These are phyloP conservation scores for Chalciporus chontae DNA, from an alignment of 768 basidiomycete genomes.

Conservation along the genomic window DNA sequence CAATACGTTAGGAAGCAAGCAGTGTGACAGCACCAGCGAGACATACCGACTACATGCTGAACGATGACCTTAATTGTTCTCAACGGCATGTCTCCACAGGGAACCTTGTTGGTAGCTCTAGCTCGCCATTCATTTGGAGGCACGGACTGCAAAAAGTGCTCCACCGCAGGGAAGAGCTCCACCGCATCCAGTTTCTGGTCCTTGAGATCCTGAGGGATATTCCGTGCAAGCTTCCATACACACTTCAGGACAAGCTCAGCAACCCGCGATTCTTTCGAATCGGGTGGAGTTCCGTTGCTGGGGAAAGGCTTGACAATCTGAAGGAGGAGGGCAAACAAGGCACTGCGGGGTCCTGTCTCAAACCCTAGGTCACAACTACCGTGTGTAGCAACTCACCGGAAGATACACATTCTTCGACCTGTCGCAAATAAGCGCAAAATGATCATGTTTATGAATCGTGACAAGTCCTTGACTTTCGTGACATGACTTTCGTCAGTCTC, in stretches of 20 bases:
- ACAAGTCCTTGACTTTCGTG: constrained; percentile 86
- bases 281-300: constrained; percentile 60
- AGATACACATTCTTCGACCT: constrained; percentile 84
- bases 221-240: constrained; percentile 95
- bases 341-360: constrained; percentile 14
- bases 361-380: background rate
- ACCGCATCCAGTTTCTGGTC: constrained; percentile 80
- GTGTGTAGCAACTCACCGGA: constrained; percentile 54
- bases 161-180: constrained; percentile 87
- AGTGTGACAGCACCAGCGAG: background rate
- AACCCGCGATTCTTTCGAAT: constrained; percentile 82
- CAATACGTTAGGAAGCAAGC: constrained; percentile 14
- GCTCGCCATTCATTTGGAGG: constrained; percentile 96
- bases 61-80: constrained; percentile 98
- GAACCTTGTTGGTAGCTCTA: constrained; percentile 84
- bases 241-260: constrained; percentile 94
- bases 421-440: constrained; percentile 91
- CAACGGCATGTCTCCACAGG: constrained; percentile 96
- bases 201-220: constrained; percentile 87
- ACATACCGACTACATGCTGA: constrained; percentile 93
- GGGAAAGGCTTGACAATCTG: constrained; percentile 86
- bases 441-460: constrained; percentile 98
- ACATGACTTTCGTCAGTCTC: constrained; percentile 88
- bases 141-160: constrained; percentile 89
- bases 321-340: constrained; percentile 77